phyloP scores from a whole-genome alignment of 306 rosid species.

The Rosa chinensis region DNA sequence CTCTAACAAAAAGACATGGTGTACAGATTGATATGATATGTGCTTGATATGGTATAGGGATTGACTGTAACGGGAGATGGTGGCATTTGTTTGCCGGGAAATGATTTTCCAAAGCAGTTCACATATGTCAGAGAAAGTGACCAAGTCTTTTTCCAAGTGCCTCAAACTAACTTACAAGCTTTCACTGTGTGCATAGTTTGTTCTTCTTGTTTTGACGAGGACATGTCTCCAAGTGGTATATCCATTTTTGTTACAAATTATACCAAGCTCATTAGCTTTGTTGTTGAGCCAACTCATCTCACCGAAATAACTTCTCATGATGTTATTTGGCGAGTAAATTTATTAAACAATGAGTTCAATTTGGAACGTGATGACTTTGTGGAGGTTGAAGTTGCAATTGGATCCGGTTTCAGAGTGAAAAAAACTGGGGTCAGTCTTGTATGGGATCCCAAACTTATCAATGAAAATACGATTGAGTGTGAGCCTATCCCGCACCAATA shows the following conservation, averaged over 20 bases:
- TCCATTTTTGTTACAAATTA: slow-evolving; percentile 6
- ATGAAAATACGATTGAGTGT: neutral
- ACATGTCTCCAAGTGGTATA: neutral
- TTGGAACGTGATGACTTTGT: neutral
- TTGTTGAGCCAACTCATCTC: neutral
- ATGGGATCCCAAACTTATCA: neutral
- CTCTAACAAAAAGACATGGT: neutral
- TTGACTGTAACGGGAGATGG: slow-evolving; percentile 1
- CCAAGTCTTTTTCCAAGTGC: slow-evolving; percentile 16
- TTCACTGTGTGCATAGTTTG: slow-evolving; percentile 13
- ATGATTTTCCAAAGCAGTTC: slow-evolving; percentile 26
- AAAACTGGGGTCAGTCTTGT: slow-evolving; percentile 1
- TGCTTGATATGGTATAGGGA: slow-evolving; percentile 20
- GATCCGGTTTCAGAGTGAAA: slow-evolving; percentile 9
- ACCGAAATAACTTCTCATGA: slow-evolving; percentile 3
- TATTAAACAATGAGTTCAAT: neutral
- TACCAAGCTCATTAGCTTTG: neutral
- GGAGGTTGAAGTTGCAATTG: neutral
- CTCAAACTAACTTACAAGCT: slow-evolving; percentile 12
- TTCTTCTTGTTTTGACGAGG: neutral
- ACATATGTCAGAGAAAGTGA: slow-evolving; percentile 2
- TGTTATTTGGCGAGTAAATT: neutral
- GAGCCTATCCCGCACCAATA: neutral
- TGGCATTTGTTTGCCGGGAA: slow-evolving; percentile 17
- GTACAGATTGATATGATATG: too few species aligned